phyloP scores from a whole-genome alignment of 371 early-diverging fungal species.

The Zopfochytrium polystomum region DNA sequence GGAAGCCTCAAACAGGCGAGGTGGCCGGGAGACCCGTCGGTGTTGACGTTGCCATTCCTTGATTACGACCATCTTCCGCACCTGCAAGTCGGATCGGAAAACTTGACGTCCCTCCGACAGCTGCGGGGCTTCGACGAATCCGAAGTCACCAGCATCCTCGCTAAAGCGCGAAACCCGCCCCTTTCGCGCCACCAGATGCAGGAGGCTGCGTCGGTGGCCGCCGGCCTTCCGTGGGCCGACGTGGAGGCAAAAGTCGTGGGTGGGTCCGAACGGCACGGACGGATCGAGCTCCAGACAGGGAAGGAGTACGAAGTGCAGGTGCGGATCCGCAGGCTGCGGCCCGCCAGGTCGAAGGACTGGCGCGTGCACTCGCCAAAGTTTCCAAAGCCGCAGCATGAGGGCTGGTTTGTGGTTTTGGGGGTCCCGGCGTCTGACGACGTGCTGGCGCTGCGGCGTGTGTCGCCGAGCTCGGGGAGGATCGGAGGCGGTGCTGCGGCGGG shows the following conservation, averaged over 20 bases:
- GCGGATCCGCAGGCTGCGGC: conserved; percentile 10
- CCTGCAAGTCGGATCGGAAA: neutral
- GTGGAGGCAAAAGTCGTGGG: conserved; percentile 40
- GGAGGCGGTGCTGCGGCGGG: conserved; percentile 51
- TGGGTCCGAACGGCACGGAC: conserved; percentile 23
- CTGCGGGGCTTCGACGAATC: conserved; percentile 23
- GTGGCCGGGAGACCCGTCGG: conserved; percentile 68
- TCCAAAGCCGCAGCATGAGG: conserved; percentile 87
- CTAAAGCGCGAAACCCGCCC: conserved; percentile 42
- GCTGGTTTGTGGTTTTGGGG: conserved; percentile 84
- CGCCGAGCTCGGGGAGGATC: conserved; percentile 24
- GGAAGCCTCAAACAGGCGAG: conserved; percentile 88
- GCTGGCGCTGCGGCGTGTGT: conserved; percentile 70
- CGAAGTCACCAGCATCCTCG: conserved; percentile 56
- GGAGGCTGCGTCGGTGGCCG: conserved; percentile 58
- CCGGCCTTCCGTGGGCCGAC: conserved; percentile 58
- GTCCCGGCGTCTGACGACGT: conserved; percentile 63
- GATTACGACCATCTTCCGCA: conserved; percentile 33
- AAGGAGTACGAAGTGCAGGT: conserved; percentile 36
- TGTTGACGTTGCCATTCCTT: conserved; percentile 69
- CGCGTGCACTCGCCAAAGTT: conserved; percentile 71
- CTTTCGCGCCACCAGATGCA: conserved; percentile 39
- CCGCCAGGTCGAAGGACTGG: conserved; percentile 46
- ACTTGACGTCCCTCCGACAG: conserved; percentile 7
- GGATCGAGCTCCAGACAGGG: conserved; percentile 32